Evolutionary conservation across 768 basidiomycete genomes (phyloP).

Genomic region (Pilatotrama ljubarskyi): DNA sequence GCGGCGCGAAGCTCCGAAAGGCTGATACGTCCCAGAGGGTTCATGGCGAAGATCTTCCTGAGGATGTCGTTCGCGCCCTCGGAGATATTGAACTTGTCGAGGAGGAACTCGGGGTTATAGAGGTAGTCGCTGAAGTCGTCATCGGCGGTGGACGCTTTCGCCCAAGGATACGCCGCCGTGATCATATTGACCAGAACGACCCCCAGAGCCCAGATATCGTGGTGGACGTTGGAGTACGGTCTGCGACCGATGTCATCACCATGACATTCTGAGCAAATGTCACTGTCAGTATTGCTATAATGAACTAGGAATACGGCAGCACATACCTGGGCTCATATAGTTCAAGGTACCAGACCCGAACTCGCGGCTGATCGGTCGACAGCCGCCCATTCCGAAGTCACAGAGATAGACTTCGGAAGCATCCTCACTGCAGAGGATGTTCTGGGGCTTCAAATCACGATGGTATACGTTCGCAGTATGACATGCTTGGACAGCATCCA

Average conservation of each 20-base stretch:
- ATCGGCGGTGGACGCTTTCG: slow-evolving; percentile 47
- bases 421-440: slow-evolving; percentile 64
- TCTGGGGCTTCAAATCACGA: slow-evolving; percentile 99
- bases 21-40: slow-evolving; percentile 60
- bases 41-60: slow-evolving; percentile 59
- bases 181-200: slow-evolving; percentile 85
- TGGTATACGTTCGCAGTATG: slow-evolving; percentile 70
- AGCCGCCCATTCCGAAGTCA: slow-evolving; percentile 41
- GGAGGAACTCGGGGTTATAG: slow-evolving; percentile 56
- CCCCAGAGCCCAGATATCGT: slow-evolving; percentile 77
- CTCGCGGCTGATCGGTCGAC: slow-evolving; percentile 16
- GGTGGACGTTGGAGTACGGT: slow-evolving; percentile 57
- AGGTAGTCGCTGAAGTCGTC: slow-evolving; percentile 47
- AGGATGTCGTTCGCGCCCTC: slow-evolving; percentile 45
- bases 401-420: slow-evolving; percentile 43
- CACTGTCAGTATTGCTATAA: not conserved
- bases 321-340: slow-evolving; percentile 28
- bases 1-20: slow-evolving; percentile 58
- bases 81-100: slow-evolving; percentile 51
- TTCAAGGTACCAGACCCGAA: slow-evolving; percentile 25
- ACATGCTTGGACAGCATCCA: slow-evolving; percentile 53
- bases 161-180: slow-evolving; percentile 59
- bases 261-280: slow-evolving; percentile 26
- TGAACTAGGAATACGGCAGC: too few relatives aligned
- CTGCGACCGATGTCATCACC: slow-evolving; percentile 43